Evolutionary conservation across 208 protist species (phyloP), one percentile per base, ranked within the genome.

Genomic region (Leishmania lainsoni): DNA sequence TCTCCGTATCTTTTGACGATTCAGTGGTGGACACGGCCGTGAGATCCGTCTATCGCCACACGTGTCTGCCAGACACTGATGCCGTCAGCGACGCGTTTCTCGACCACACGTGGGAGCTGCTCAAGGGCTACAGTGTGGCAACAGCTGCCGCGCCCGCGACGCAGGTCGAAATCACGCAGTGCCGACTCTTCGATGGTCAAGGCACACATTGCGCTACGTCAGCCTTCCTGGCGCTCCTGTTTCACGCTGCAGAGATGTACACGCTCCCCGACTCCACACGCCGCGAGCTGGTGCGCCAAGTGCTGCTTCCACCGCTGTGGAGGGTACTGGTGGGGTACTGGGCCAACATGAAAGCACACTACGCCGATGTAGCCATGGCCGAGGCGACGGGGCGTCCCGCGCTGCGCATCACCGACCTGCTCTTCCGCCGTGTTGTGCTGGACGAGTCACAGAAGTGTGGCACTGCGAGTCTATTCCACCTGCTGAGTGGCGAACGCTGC

Each of bases 391-490:
- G 76, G n/a, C 76, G 49, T 17, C 75, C 79, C 54, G 81, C 79
- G 39, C 35, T 89, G 39, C 73, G 78, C 26, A 73, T 93, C 17
- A 66, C 81, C 17, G 81, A 90, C 72, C 78, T 92, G 49, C 66
- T 85, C 42, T 92, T 94, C 75, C 89, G 81, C 52, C 90, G 90
- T 35, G 77, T 94, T 45, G 82, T 92, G 26, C 75, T 92, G 32
- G 90, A 94, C 70, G 90, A 94, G 79, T 87, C 79, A 71, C 90
- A 94, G 74, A 92, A 92, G 77, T 89, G 80, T 39, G 75, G 83
- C 12, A 12, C 65, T 4, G 81, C 65, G 0, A 83, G 80, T 17
- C 76, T 87, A 14, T 84, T 91, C 48, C 79, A 86, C 65, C 83
- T 87, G 3, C 75, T 93, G 48, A 42, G 76, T 10, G 88, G 81